Evolutionary conservation across 768 basidiomycete species (phyloP), one percentile per base, ranked within the genome.

Genomic region (Kwoniella shandongensis): DNA sequence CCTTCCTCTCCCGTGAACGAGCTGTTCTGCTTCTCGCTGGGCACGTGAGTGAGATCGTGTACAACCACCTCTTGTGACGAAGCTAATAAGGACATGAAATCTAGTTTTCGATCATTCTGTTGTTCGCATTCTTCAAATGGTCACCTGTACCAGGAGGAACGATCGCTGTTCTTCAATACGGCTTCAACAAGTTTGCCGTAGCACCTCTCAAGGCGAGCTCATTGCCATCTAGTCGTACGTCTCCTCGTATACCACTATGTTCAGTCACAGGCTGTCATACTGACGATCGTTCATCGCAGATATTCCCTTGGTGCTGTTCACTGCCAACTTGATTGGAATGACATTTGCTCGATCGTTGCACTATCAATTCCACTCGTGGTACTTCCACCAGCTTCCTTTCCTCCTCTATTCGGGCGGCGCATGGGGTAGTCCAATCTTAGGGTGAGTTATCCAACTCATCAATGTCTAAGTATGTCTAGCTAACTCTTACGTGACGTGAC

Each of bases 321-420:
- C 90, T 1, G 88, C 88, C 15, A 98, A 98, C 70, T 74, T 98
- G 36, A 86, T 96, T 50, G 96, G 96, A 17, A 87, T 98, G 32
- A 61, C 89, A 6, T 96, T 89, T 73, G 90, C 96, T 20, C 85
- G 96, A 18, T 97, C 94, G 10, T 79, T 99, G 41, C 96, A 99
- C 73, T 97, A 97, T 73, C 96, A 99, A 66, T 99, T 99, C 77
- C 96, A 96, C 75, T 86, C 89, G 4, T 99, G 96, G 96, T 97
- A 97, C 73, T 89, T 87, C 10, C 87, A 89, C 54, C 90, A 93
- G 67, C 75, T 94, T 30, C 91, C 94, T 1, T 86, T 93, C 70
- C 76, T 98, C 26, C 79, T 84, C 3, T 92, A 85, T 82, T 84
- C 45, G 10, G 68, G 71, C 10, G 63, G 63, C 2, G 84, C 71